phyloP scores from a whole-genome alignment of 1,139 yeast genomes.

The Maudiozyma humilis region DNA sequence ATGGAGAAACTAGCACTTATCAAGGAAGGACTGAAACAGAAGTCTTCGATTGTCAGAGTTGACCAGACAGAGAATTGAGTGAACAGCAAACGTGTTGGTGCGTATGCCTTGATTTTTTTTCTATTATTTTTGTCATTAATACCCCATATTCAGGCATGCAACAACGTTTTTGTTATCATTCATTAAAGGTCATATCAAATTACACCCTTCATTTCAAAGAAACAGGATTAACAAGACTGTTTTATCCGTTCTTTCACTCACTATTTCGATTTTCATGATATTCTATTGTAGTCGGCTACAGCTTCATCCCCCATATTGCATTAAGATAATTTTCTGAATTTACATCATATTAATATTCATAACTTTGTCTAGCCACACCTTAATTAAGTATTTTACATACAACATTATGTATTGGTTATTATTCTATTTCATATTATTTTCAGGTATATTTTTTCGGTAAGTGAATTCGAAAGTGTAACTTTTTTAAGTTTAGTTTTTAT shows the following conservation, averaged over 20 bases:
- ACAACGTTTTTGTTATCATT: too few species aligned
- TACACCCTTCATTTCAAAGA: too few species aligned
- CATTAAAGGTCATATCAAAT: too few species aligned
- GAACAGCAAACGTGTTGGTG: too few species aligned
- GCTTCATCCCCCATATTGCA: not conserved
- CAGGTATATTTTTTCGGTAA: too few species aligned
- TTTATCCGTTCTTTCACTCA: too few species aligned
- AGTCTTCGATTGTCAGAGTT: constrained; percentile 28
- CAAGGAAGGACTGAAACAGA: constrained; percentile 31
- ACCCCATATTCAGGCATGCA: not conserved
- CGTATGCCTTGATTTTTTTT: too few species aligned
- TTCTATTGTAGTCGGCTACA: not conserved
- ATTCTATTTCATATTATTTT: not conserved
- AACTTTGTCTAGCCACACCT: not conserved
- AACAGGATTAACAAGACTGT: too few species aligned
- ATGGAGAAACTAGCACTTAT: constrained; percentile 34
- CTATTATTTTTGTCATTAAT: not conserved
- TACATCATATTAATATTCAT: constrained; percentile 4
- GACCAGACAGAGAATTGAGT: constrained; percentile 10
- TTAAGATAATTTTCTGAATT: constrained; percentile 1
- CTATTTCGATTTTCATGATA: not conserved
- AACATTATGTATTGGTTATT: not conserved
- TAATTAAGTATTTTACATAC: constrained; percentile 1
- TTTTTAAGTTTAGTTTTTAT: not conserved
- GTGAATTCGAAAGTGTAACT: too few species aligned